Conservation (phyloP, 75 land plant genomes). For the Cunninghamia lanceolata region DNA sequence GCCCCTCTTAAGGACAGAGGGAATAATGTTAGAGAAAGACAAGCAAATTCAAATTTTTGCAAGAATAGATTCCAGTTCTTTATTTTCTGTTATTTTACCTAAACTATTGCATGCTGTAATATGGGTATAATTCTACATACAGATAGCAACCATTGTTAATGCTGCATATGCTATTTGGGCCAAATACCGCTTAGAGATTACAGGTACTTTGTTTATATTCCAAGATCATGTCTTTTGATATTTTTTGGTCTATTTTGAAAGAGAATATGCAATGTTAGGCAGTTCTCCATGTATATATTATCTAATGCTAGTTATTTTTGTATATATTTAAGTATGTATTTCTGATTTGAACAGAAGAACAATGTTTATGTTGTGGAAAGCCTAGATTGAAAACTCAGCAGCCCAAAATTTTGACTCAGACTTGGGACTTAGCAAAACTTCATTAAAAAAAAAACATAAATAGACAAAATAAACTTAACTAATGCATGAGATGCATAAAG, state of each 20-base stretch:
- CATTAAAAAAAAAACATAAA: no score
- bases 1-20: neutral
- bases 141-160: conserved; percentile 67
- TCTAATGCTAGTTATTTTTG: no score
- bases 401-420: no score
- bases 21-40: neutral
- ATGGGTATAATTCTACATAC: conserved; percentile 13
- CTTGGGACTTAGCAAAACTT: no score
- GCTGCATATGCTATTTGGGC: conserved; percentile 77
- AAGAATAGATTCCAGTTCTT: neutral
- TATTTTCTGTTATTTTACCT: neutral
- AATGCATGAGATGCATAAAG: no score
- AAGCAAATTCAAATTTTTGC: neutral
- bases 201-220: conserved; percentile 37
- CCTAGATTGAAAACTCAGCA: no score
- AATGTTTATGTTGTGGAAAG: no score
- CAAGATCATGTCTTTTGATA: neutral
- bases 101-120: neutral
- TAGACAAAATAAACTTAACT: no score
- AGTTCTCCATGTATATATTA: neutral
- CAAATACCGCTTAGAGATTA: conserved; percentile 76
- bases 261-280: neutral
- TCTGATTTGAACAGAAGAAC: neutral
- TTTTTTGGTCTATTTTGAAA: neutral
- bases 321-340: neutral